Evolutionary conservation across 164 flowering plant genomes (phyloP), one percentile per base, ranked within the genome.

Genomic region (Nelumbo lutea): DNA sequence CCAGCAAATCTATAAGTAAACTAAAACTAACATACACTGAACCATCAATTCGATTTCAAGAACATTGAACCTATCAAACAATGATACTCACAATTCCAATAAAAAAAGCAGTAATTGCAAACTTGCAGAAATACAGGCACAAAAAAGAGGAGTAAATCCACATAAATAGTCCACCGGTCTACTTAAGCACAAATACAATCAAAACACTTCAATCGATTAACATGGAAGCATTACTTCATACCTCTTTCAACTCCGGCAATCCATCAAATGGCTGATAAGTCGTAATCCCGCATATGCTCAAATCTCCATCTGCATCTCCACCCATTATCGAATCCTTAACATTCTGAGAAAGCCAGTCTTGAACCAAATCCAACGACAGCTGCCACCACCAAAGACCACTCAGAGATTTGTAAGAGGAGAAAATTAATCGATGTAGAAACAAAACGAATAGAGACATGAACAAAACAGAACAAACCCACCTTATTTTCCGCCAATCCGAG

Each of bases 261-360:
- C 98, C 98, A 79, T 91, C 91, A 70, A 70, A 82, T 45, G 91
- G 93, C 76, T 87, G 91, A 79, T 88, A 91, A 72, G 83, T 66
- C 2, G 93, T 86, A 79, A 88, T 88, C 64, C 94, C 88, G 61
- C 75, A 66, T 6, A 91, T 82, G 64, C 83, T 78, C 84, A 85
- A 75, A 64, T 80, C 88, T 64, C 67, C 77, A 64, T 62, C 79
- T n/a, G 66, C 69, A 2, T 64, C 69, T 52, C 66, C 72, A 6
- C 87, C 83, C 53, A 83, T 2, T 2, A 87, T 62, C 4, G 83
- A 83, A 57, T 77, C 81, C 68, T 58, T 81, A 38, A 72, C 84
- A 79, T 87, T 83, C 62, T 83, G 79, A 48, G 46, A 75, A 40
- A 96, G 47, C 99, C 99, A 91, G 53, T 86, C 83, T 66, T 73